Base-by-base conservation (phyloP, 768 basidiomycete species). In the Termitomyces sp. region DNA sequence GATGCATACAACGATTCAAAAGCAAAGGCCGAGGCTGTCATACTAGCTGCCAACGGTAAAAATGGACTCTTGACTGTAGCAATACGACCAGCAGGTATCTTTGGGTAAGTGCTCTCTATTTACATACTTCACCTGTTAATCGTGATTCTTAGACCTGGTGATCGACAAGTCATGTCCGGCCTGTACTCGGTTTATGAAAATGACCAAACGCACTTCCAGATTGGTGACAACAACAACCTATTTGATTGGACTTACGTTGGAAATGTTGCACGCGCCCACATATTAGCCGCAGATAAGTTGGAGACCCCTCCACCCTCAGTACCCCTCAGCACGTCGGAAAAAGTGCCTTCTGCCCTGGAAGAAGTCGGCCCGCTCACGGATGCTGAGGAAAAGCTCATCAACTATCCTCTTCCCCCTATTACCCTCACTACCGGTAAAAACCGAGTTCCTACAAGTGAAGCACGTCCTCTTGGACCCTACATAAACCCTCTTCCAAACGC, bases 191-290 rank as follows among this genome's bases (percentile, higher is more conserved):
- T 88, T 4, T 88, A 92, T 70, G 79, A 88, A 65, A 80, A 84
- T 44, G 84, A 85, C 18, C 90, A 97, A 70, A 94, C 93, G 0
- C 86, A 91, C 63, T 90, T 92, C 78, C 95, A 98, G 71, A 86
- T 99, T 62, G 97, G 97, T 37, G 79, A 89, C 73, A 97, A 98
- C 73, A 85, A 81, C 61, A 98, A 98, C 69, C 73, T 98, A 4
- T 94, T 92, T 66, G 97, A 98, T 72, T 94, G 90, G 84, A 97
- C 95, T 5, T 98, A 98, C 67, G 93, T 98, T 64, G 93, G 86
- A 54, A 99, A 99, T 69, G 87, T 96, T 59, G 96, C 94, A 1
- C 83, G 89, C 65, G 95, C 94, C 4, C 97, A 99, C 69, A 75
- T 99, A 14, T 83, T 98, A 52, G 97, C 97, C 12, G 88, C 91